Evolutionary conservation across 2,329 filamentous ascomycete genomes (phyloP), one percentile per base, ranked within the genome.

Genomic region (Hymenoscyphus occultus): DNA sequence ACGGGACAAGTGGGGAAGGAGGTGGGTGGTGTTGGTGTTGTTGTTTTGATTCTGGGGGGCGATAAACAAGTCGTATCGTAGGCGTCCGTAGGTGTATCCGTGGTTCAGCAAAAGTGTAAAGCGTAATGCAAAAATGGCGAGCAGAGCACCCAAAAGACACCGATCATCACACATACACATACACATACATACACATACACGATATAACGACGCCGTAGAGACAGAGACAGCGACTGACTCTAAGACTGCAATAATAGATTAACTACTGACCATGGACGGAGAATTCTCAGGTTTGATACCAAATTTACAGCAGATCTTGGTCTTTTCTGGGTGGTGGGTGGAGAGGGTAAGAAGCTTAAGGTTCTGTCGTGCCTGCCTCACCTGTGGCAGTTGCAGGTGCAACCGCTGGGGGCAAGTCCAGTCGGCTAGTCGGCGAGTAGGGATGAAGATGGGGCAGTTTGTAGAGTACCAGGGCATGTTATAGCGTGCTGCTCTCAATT

Each of bases 201-300:
- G 9, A 51, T 22, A 12, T 5, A 9, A 16, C 7, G 19, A 22
- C 45, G 45, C 7, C 13, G 5, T 6, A 51, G 16, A 9, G 13
- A 22, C 7, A 13, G 1, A 22, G 19, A 16, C 3, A 13, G 13
- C 3, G 5, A 51, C 16, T 28, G 28, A 13, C 35, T 35, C 16
- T 51, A 9, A 51, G 16, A 22, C 14, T 16, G 45, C 16, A 22
- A 51, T 6, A 22, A 51, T 28, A 28, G 22, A 35, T 6, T 22
- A 56, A 56, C 12, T 28, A 56, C 54, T 51, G 16, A n/a, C 12
- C 28, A 57, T 32, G 28, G 54, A 3, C 54, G 54, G 32, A 31
- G 54, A 57, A 39, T 57, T 57, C 54, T 31, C 28, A 39, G 54
- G 54, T 57, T 57, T 57, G 54, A 57, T 22, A 57, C 54, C 19